Conservation (phyloP, 495 filamentous ascomycete species). For the Corynascus novoguineensis region DNA sequence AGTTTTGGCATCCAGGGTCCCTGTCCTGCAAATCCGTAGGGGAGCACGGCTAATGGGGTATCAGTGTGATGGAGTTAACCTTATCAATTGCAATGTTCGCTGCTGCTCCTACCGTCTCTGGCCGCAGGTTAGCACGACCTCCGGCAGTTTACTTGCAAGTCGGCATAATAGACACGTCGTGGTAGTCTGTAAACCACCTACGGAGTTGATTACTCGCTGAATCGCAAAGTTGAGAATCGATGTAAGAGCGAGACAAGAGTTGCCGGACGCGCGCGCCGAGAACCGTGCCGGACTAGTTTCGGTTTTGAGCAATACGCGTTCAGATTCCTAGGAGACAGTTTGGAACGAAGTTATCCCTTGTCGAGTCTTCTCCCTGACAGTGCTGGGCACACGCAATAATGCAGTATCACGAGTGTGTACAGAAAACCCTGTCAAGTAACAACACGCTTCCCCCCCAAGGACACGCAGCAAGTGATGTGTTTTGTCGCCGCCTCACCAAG, state of each 20-base stretch:
- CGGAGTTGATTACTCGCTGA: not conserved
- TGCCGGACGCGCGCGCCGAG: too few species aligned
- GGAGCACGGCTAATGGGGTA: conserved; percentile 4
- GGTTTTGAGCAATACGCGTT: conserved; percentile 4
- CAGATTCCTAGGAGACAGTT: not conserved
- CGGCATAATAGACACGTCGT: too few species aligned
- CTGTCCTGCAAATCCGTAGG: conserved; percentile 11
- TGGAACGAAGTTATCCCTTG: not conserved
- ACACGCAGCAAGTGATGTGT: not conserved
- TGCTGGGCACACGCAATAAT: not conserved
- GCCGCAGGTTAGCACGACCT: too few species aligned
- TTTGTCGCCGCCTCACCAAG: not conserved
- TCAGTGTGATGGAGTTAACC: not conserved
- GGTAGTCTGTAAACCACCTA: not conserved
- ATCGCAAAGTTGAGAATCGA: too few species aligned
- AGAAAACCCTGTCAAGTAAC: too few species aligned
- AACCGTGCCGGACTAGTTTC: not conserved
- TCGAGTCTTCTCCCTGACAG: not conserved
- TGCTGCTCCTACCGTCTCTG: too few species aligned
- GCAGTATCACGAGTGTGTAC: too few species aligned
- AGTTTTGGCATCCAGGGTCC: conserved; percentile 20
- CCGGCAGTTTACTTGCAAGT: too few species aligned
- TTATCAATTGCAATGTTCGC: conserved; percentile 4
- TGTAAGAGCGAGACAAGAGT: too few species aligned
- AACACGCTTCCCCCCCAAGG: not conserved